These are phyloP conservation scores for Russula olivacea DNA, from an alignment of 768 basidiomycete genomes.

Conservation along the genomic window DNA sequence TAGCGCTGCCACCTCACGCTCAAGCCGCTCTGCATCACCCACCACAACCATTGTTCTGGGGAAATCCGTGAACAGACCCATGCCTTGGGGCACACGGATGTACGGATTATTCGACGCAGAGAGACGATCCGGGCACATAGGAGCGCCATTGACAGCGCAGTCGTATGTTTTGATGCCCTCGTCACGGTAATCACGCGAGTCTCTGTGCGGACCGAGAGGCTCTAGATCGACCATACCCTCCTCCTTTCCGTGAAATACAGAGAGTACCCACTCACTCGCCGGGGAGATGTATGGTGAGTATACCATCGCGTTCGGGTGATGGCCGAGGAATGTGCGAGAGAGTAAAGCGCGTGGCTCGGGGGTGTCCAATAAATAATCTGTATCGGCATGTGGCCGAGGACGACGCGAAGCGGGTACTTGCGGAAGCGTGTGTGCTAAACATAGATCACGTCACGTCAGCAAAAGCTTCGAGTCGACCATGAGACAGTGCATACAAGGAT, in stretches of 20 bases:
- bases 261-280: constrained; percentile 32
- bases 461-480: background rate
- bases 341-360: constrained; percentile 48
- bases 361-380: constrained; percentile 50
- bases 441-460: constrained; percentile 3
- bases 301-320: constrained; percentile 32
- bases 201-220: constrained; percentile 27
- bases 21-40: constrained; percentile 48
- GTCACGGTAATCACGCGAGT: constrained; percentile 26
- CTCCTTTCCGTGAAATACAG: constrained; percentile 31
- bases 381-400: constrained; percentile 43
- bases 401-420: constrained; percentile 44
- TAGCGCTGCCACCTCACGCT: constrained; percentile 38
- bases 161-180: constrained; percentile 25
- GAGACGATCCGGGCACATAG: constrained; percentile 1
- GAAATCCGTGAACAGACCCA: constrained; percentile 42
- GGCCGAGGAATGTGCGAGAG: constrained; percentile 50
- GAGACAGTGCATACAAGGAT: constrained; percentile 29
- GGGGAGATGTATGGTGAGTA: constrained; percentile 35
- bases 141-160: constrained; percentile 27
- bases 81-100: constrained; percentile 32
- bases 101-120: constrained; percentile 27
- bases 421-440: constrained; percentile 42
- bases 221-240: constrained; percentile 30
- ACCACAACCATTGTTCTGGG: constrained; percentile 42